A percentile compares a stretch with the other conserved stretches of the same genome.
Conservation (phyloP, 2,329 filamentous ascomycete genomes). For the Rhynchosporium agropyri region DNA sequence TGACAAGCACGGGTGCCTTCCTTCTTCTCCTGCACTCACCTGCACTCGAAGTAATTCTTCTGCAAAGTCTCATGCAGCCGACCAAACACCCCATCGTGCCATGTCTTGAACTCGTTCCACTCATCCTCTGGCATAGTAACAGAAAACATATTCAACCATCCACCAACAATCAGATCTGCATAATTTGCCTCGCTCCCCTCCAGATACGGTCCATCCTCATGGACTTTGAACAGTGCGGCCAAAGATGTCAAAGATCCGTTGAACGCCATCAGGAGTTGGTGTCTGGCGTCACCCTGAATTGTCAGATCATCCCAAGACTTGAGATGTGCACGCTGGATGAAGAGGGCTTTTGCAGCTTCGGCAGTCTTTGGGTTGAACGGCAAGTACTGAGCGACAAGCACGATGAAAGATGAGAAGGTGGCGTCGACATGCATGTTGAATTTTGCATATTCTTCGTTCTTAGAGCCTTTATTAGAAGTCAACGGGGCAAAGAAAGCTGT, state of each 20-base stretch:
- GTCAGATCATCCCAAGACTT: conserved; percentile 51
- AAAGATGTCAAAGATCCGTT: conserved; percentile 47
- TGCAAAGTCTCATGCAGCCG: conserved; percentile 23
- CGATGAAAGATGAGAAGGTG: conserved; percentile 51
- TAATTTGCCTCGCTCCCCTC: conserved; percentile 43
- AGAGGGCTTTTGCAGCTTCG: conserved; percentile 2
- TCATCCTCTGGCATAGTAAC: conserved; percentile 19
- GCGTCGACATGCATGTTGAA: conserved; percentile 61
- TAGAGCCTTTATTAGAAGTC: conserved; percentile 29
- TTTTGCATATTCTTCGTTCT: conserved; percentile 44
- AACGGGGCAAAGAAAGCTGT: conserved; percentile 45
- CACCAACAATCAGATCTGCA: conserved; percentile 48
- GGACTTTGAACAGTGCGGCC: conserved; percentile 42
- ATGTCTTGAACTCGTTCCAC: conserved; percentile 22
- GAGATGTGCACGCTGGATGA: conserved; percentile 39
- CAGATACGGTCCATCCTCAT: conserved; percentile 39
- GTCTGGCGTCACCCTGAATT: background rate
- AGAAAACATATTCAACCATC: conserved; percentile 45
- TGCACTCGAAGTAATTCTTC: conserved; percentile 21
- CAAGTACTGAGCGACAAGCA: conserved; percentile 47
- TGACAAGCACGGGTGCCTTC: background rate
- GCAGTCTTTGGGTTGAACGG: conserved; percentile 39
- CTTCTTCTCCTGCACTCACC: background rate
- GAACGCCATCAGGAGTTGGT: background rate
- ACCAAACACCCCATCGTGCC: conserved; percentile 26